These are phyloP conservation scores for Physcia stellaris DNA, from an alignment of 495 filamentous ascomycete genomes.

Conservation along the genomic window DNA sequence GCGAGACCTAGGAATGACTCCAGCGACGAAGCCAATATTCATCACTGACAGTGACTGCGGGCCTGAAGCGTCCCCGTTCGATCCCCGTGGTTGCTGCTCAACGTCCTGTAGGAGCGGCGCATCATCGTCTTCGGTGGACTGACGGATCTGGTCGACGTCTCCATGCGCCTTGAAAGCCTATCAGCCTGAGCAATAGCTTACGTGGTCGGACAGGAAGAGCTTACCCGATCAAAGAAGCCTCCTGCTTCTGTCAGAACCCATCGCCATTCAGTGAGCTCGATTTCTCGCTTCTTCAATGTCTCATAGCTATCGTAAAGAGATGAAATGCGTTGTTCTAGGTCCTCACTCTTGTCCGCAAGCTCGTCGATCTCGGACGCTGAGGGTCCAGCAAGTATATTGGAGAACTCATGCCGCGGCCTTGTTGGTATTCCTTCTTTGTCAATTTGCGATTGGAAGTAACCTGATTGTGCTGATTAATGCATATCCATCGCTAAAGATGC, in stretches of 20 bases:
- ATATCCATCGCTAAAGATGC: background rate
- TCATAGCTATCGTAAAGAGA: constrained; percentile 96
- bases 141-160: constrained; percentile 90
- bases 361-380: constrained; percentile 90
- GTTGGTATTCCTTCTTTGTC: constrained; percentile 78
- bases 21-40: constrained; percentile 99
- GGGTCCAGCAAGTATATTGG: constrained; percentile 70
- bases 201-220: constrained; percentile 8
- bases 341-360: constrained; percentile 79
- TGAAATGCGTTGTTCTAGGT: constrained; percentile 78
- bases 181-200: constrained; percentile 11
- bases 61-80: constrained; percentile 57
- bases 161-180: constrained; percentile 53
- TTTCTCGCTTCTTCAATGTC: constrained; percentile 90
- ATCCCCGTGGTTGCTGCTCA: constrained; percentile 54
- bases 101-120: constrained; percentile 73
- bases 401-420: constrained; percentile 71
- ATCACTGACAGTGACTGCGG: constrained; percentile 83
- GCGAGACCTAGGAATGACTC: constrained; percentile 85
- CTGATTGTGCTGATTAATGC: constrained; percentile 27
- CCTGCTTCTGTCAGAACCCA: constrained; percentile 94
- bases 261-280: constrained; percentile 93
- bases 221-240: constrained; percentile 81
- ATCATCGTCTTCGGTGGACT: constrained; percentile 76
- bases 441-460: constrained; percentile 89